Conservation (phyloP, 164 flowering plant genomes). For the Tetracentron sinense region DNA sequence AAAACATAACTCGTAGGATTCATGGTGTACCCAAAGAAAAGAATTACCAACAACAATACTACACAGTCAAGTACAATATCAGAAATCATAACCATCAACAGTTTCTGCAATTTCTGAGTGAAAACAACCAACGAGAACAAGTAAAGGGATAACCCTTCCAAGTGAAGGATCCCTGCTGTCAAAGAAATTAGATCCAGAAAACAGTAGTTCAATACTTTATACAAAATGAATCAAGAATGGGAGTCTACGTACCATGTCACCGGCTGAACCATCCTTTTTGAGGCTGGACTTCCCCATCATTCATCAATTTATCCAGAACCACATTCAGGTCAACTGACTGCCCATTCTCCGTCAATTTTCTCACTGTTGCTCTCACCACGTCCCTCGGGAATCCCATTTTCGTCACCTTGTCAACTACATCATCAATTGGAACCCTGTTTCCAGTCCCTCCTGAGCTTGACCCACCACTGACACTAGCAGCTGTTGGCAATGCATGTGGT, state of each 20-base stretch:
- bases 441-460: slow-evolving; percentile 61
- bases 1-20: too few relatives aligned
- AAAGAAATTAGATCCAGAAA: background rate
- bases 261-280: slow-evolving; percentile 78
- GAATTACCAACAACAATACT: too few relatives aligned
- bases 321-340: slow-evolving; percentile 89
- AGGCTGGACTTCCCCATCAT: slow-evolving; percentile 60
- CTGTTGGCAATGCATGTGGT: slow-evolving; percentile 80
- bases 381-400: slow-evolving; percentile 94
- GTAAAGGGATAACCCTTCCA: background rate
- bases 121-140: background rate
- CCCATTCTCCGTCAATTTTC: slow-evolving; percentile 82
- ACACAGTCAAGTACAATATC: too few relatives aligned
- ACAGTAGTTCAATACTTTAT: slow-evolving; percentile 16
- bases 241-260: slow-evolving; percentile 17
- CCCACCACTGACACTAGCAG: slow-evolving; percentile 46
- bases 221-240: slow-evolving; percentile 12
- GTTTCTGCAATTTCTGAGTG: background rate
- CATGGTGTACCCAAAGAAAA: too few relatives aligned
- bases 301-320: slow-evolving; percentile 93
- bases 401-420: slow-evolving; percentile 79
- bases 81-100: background rate
- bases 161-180: background rate
- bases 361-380: slow-evolving; percentile 72
- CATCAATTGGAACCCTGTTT: slow-evolving; percentile 84